Evolutionary conservation across 208 protist genomes (phyloP).

Genomic region (Trichomonas vaginalis): DNA sequence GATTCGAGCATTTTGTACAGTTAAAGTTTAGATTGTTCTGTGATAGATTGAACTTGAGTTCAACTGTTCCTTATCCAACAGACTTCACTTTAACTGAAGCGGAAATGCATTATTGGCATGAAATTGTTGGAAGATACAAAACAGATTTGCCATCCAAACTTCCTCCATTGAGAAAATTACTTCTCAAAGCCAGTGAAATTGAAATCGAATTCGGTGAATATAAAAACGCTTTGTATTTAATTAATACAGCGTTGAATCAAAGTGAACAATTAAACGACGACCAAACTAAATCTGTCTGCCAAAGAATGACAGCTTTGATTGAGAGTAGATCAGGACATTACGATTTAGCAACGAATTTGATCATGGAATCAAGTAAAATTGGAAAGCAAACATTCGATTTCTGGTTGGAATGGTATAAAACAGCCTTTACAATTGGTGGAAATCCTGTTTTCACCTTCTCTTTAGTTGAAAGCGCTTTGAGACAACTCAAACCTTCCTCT

Average conservation of each 20-base stretch:
- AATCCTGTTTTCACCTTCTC: neutral
- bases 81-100: neutral
- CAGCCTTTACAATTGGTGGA: neutral
- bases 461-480: neutral
- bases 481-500: neutral
- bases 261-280: neutral
- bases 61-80: neutral
- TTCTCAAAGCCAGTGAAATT: neutral
- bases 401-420: neutral
- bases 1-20: neutral
- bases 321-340: neutral
- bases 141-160: neutral
- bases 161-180: neutral
- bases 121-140: constrained; percentile 4
- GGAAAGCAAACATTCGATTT: neutral
- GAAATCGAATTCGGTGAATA: neutral
- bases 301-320: neutral
- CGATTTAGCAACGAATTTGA: neutral
- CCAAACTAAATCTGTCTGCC: neutral
- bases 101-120: neutral
- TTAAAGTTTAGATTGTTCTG: neutral
- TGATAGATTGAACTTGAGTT: neutral
- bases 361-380: neutral
- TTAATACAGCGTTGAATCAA: neutral
- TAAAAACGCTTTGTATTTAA: neutral